Conservation (phyloP, 257 asterid species). For the Nicotiana tabacum region DNA sequence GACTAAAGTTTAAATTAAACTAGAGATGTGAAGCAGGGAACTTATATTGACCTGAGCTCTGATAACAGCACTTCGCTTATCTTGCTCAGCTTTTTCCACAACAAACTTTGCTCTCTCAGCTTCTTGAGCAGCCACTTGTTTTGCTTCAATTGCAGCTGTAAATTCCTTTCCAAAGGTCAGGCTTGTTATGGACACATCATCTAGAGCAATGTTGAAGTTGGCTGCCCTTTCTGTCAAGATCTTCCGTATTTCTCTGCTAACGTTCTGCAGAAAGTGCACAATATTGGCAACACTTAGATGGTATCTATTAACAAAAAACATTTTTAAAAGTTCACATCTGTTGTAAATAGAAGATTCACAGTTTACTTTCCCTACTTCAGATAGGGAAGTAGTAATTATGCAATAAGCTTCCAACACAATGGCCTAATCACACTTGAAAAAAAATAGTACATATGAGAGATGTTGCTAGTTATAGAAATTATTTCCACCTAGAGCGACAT, state of each 20-base stretch:
- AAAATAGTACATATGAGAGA: background rate
- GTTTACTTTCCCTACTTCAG: background rate
- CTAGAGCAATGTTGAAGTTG: constrained; percentile 83
- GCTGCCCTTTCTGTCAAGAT: constrained; percentile 79
- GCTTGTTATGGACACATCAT: constrained; percentile 83
- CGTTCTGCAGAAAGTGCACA: constrained; percentile 40
- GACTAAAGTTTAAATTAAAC: background rate
- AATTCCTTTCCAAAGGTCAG: constrained; percentile 85
- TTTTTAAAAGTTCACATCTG: too few species aligned
- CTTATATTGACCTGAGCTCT: constrained; percentile 68
- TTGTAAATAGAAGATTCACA: background rate
- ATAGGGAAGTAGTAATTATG: background rate
- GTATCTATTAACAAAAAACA: too few species aligned
- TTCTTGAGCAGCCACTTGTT: constrained; percentile 94
- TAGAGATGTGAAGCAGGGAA: background rate
- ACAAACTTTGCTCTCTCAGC: constrained; percentile 95
- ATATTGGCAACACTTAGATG: background rate
- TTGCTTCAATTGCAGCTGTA: constrained; percentile 96
- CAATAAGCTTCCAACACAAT: background rate
- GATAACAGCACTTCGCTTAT: constrained; percentile 78
- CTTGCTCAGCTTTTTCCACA: constrained; percentile 94
- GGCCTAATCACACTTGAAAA: background rate
- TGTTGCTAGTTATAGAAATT: background rate
- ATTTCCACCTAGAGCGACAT: background rate
- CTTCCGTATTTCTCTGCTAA: constrained; percentile 79